phyloP scores from a whole-genome alignment of 164 flowering plant genomes.

The Liquidambar formosana region DNA sequence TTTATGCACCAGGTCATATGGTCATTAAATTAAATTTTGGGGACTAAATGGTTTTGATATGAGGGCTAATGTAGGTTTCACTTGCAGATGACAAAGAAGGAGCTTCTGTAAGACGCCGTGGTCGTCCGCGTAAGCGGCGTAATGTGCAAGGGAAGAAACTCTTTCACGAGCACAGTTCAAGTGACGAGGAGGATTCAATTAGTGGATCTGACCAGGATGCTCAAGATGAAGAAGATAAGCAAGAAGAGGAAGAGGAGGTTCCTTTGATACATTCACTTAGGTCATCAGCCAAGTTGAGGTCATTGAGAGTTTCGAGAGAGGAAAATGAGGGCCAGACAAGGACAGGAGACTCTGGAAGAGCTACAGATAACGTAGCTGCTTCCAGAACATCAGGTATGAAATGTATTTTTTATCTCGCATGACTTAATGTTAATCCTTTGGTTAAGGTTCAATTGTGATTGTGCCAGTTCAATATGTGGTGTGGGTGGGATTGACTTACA shows the following conservation, averaged over 20 bases:
- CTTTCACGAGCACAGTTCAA: constrained; percentile 77
- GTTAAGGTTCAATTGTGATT: neutral
- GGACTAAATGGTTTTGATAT: neutral
- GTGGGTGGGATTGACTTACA: neutral
- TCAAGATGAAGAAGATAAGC: constrained; percentile 51
- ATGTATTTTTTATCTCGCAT: neutral
- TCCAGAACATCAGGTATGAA: constrained; percentile 53
- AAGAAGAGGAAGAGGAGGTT: constrained; percentile 58
- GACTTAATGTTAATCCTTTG: neutral
- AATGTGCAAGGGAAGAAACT: constrained; percentile 80
- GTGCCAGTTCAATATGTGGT: neutral
- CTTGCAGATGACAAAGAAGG: constrained; percentile 76
- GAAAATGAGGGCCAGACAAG: constrained; percentile 36
- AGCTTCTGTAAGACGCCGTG: constrained; percentile 56
- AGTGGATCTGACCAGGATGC: constrained; percentile 80
- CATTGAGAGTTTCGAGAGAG: constrained; percentile 55
- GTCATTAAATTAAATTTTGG: too few species aligned
- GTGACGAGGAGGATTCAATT: constrained; percentile 85
- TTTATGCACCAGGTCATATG: neutral
- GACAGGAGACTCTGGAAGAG: constrained; percentile 29
- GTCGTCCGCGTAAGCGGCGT: constrained; percentile 70
- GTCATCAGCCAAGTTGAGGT: constrained; percentile 72
- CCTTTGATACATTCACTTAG: constrained; percentile 70
- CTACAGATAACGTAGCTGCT: constrained; percentile 33
- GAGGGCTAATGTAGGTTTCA: constrained; percentile 4